Percentiles rank a stretch among this genome's conserved stretches.
Conservation (phyloP, 352 stramenopile genomes). For the Globisporangium rhizosaccharum region DNA sequence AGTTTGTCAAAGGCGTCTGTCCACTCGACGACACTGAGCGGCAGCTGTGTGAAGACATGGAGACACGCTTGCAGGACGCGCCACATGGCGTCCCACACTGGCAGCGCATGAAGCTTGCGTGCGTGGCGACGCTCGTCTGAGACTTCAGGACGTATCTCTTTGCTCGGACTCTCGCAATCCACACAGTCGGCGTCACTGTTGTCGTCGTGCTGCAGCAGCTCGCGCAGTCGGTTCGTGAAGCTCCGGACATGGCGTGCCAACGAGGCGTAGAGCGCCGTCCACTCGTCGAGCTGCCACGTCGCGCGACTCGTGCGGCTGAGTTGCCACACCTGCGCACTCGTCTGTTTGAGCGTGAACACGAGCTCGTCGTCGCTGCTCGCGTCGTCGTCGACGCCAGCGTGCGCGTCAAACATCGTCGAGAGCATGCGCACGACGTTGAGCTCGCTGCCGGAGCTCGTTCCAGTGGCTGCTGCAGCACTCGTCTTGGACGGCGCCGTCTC, state of each 20-base stretch:
- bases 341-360: slow-evolving; percentile 16
- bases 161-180: neutral
- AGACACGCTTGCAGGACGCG: slow-evolving; percentile 21
- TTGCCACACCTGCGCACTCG: slow-evolving; percentile 8
- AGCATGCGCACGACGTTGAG: slow-evolving; percentile 8
- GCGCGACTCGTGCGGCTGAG: slow-evolving; percentile 5
- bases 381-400: slow-evolving; percentile 9
- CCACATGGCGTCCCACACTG: slow-evolving; percentile 36
- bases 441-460: neutral
- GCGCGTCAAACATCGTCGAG: slow-evolving; percentile 15
- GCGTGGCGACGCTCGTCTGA: neutral
- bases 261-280: slow-evolving; percentile 3
- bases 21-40: neutral
- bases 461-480: neutral
- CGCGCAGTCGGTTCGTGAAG: slow-evolving; percentile 1
- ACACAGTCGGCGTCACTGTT: slow-evolving; percentile 6
- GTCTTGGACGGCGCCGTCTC: slow-evolving; percentile 9
- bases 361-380: slow-evolving; percentile 1
- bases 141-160: neutral
- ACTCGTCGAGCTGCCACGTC: neutral
- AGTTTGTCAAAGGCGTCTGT: neutral
- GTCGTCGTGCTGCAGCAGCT: slow-evolving; percentile 1
- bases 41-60: slow-evolving; percentile 5
- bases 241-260: slow-evolving; percentile 6
- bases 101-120: slow-evolving; percentile 6